Evolutionary conservation across 768 basidiomycete genomes (phyloP).

Genomic region (Phylloporus sp.): DNA sequence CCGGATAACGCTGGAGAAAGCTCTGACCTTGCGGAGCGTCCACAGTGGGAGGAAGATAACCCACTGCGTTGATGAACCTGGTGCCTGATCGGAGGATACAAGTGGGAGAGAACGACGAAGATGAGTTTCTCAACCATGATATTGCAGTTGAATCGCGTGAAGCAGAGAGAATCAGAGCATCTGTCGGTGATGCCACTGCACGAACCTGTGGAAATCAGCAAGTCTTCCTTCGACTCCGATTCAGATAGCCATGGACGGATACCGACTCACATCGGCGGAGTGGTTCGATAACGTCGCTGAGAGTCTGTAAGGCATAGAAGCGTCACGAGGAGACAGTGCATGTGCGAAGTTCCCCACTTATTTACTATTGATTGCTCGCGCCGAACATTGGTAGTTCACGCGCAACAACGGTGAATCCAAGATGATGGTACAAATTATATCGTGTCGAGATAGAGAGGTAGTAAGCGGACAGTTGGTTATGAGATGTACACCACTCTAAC

Average conservation of each 20-base stretch:
- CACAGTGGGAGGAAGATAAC: slow-evolving; percentile 66
- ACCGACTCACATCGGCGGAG: slow-evolving; percentile 62
- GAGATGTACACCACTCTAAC: slow-evolving; percentile 82
- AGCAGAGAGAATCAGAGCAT: slow-evolving; percentile 79
- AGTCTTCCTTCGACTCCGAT: slow-evolving; percentile 5
- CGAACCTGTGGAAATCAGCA: slow-evolving; percentile 59
- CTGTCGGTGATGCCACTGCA: slow-evolving; percentile 69
- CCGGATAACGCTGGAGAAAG: background rate
- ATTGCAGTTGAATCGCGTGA: slow-evolving; percentile 92
- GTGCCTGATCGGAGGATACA: slow-evolving; percentile 60
- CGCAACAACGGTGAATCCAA: too few species aligned
- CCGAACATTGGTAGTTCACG: too few species aligned
- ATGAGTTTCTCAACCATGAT: slow-evolving; percentile 63
- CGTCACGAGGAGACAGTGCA: background rate
- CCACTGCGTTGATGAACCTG: slow-evolving; percentile 77
- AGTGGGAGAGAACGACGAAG: slow-evolving; percentile 50
- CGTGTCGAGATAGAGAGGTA: too few species aligned
- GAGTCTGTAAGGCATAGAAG: slow-evolving; percentile 67
- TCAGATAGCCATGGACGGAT: slow-evolving; percentile 1
- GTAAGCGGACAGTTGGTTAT: too few species aligned
- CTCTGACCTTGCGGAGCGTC: slow-evolving; percentile 66
- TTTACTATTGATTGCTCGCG: slow-evolving; percentile 4
- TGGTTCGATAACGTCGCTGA: slow-evolving; percentile 70
- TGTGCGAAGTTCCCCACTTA: background rate
- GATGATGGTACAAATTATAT: too few species aligned